Evolutionary conservation across 192 early-diverging fungal species (phyloP).

Genomic region (Thamnidium elegans): DNA sequence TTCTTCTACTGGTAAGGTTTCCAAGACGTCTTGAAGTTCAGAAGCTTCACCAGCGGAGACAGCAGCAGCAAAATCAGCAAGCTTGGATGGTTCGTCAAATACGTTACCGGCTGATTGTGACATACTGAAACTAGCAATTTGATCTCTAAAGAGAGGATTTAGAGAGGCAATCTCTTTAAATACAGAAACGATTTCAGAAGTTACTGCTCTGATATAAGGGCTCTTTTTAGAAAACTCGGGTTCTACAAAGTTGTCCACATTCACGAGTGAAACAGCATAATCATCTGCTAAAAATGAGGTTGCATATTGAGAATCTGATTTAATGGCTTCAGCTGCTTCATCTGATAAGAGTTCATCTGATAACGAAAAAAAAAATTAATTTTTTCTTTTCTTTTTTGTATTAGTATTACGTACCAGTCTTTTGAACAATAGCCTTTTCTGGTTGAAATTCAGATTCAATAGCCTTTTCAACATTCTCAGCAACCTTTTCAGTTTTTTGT

Average conservation of each 20-base stretch:
- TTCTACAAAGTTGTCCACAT: constrained; percentile 87
- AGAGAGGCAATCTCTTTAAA: constrained; percentile 94
- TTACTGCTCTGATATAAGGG: constrained; percentile 84
- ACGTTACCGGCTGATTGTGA: constrained; percentile 93
- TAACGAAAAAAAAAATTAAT: neutral
- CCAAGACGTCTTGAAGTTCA: constrained; percentile 91
- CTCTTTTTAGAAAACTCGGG: constrained; percentile 83
- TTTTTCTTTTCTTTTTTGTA: neutral
- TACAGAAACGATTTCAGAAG: constrained; percentile 92
- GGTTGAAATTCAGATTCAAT: constrained; percentile 4
- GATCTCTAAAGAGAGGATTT: constrained; percentile 96
- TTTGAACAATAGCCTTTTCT: constrained; percentile 1
- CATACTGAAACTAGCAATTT: constrained; percentile 97
- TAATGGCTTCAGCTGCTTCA: neutral
- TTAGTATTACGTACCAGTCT: constrained; percentile 1
- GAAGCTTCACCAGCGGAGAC: constrained; percentile 89
- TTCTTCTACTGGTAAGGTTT: constrained; percentile 85
- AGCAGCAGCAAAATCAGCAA: constrained; percentile 97
- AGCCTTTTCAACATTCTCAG: neutral
- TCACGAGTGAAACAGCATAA: constrained; percentile 79
- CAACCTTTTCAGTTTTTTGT: neutral
- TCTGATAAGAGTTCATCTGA: constrained; percentile 16
- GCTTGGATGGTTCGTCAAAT: constrained; percentile 89
- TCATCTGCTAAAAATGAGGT: constrained; percentile 56
- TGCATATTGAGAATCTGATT: constrained; percentile 32